A percentile compares a stretch with the other conserved stretches of the same genome.
These are phyloP conservation scores for Claviceps spartinae DNA, from an alignment of 2,329 filamentous ascomycete species.

Conservation along the genomic window DNA sequence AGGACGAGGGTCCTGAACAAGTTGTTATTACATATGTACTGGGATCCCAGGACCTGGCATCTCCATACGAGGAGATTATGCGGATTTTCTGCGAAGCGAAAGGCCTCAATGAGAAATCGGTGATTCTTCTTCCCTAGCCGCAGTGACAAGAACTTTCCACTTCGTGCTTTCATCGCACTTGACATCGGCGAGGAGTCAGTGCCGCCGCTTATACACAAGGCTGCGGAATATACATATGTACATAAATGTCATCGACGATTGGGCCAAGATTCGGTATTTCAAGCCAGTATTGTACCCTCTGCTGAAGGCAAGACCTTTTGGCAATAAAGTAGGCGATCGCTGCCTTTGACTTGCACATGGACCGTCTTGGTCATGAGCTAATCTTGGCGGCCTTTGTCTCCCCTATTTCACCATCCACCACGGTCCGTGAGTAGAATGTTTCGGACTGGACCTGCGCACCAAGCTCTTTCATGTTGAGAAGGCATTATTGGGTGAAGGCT, in stretches of 20 bases:
- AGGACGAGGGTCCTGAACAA: neutral
- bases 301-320: too few relatives aligned
- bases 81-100: too few relatives aligned
- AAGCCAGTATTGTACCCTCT: neutral
- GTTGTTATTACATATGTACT: neutral
- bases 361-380: too few relatives aligned
- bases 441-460: too few relatives aligned
- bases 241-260: neutral
- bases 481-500: too few relatives aligned
- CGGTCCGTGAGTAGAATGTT: too few relatives aligned
- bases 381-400: too few relatives aligned
- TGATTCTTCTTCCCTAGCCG: neutral
- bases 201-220: neutral
- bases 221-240: neutral
- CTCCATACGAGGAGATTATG: neutral
- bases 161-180: neutral
- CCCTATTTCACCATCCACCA: too few relatives aligned
- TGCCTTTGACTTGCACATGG: too few relatives aligned
- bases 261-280: neutral
- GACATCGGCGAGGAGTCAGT: neutral
- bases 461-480: too few relatives aligned
- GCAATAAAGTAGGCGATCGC: too few relatives aligned
- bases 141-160: neutral
- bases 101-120: neutral
- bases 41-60: neutral